Percentiles rank a stretch among this genome's conserved stretches.
These are phyloP conservation scores for Epichloe glyceriae DNA, from an alignment of 2,329 filamentous ascomycete genomes.

Conservation along the genomic window DNA sequence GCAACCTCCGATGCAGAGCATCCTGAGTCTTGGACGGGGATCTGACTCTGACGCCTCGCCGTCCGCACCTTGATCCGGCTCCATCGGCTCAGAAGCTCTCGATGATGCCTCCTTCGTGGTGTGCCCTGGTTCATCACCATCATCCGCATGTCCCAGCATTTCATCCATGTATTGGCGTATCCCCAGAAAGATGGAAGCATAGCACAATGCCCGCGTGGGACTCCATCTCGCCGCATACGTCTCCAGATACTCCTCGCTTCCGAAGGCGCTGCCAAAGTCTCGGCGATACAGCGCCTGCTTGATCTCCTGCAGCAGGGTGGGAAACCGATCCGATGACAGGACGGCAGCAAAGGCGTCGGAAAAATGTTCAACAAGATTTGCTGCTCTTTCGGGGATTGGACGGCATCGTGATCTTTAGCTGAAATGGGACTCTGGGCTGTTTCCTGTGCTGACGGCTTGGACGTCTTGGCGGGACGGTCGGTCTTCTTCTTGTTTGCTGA, in stretches of 20 bases:
- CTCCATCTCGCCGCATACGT: constrained; percentile 89
- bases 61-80: background rate
- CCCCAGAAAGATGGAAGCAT: constrained; percentile 43
- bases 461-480: background rate
- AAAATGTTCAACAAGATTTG: constrained; percentile 62
- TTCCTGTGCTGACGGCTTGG: background rate
- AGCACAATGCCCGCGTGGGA: constrained; percentile 71
- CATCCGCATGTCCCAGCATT: constrained; percentile 8
- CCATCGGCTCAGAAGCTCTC: background rate
- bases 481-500: background rate
- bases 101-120: background rate
- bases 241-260: constrained; percentile 53
- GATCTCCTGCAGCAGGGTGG: constrained; percentile 58
- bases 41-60: background rate
- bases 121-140: background rate
- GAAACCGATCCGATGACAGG: constrained; percentile 33
- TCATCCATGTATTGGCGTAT: constrained; percentile 22
- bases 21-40: constrained; percentile 16
- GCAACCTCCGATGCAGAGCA: constrained; percentile 42
- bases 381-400: constrained; percentile 27
- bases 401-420: background rate
- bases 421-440: background rate
- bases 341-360: constrained; percentile 44
- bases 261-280: constrained; percentile 74
- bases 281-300: constrained; percentile 78